Percentiles rank a stretch among this genome's conserved stretches.
These are phyloP conservation scores for Penicillium odoratum DNA, from an alignment of 495 filamentous ascomycete species.

Conservation along the genomic window DNA sequence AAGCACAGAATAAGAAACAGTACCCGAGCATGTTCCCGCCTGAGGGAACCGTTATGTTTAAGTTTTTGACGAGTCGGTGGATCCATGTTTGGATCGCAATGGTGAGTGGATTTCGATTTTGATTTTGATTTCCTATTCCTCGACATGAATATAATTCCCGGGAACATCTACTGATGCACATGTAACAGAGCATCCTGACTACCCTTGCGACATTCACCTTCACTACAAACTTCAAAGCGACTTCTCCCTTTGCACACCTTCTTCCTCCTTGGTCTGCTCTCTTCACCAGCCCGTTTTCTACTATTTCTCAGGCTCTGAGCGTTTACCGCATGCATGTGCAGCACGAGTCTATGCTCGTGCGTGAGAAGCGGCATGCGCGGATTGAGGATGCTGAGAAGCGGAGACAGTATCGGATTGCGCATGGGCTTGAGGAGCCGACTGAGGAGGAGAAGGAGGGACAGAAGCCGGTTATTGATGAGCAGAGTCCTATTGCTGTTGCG, in stretches of 20 bases:
- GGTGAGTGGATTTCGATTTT: constrained; percentile 47
- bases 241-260: constrained; percentile 70
- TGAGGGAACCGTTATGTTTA: constrained; percentile 69
- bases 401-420: constrained; percentile 73
- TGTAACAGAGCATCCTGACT: constrained; percentile 61
- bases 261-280: constrained; percentile 63
- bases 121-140: no score
- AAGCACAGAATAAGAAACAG: constrained; percentile 59
- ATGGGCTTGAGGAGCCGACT: constrained; percentile 64
- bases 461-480: constrained; percentile 11
- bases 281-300: constrained; percentile 62
- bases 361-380: constrained; percentile 63
- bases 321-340: constrained; percentile 70
- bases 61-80: constrained; percentile 68
- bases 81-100: constrained; percentile 80
- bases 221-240: constrained; percentile 65
- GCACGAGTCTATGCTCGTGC: constrained; percentile 59
- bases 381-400: constrained; percentile 81
- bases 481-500: constrained; percentile 21
- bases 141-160: neutral
- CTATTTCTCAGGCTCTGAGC: constrained; percentile 54
- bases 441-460: constrained; percentile 20
- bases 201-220: constrained; percentile 67
- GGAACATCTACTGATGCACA: neutral
- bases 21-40: constrained; percentile 85